These are phyloP conservation scores for Prunus padus DNA, from an alignment of 306 rosid genomes.

Conservation along the genomic window DNA sequence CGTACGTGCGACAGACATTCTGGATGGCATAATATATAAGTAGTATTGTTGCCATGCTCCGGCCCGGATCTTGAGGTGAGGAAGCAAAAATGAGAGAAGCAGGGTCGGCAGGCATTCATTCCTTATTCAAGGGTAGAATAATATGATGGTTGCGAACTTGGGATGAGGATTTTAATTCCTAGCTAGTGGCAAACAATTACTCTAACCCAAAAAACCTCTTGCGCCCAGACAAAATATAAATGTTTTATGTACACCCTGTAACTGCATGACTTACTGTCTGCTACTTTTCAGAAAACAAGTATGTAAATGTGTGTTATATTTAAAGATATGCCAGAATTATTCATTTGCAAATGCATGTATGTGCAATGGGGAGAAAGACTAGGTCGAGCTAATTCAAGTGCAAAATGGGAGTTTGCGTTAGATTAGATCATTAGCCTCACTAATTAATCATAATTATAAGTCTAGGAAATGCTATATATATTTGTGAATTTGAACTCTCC, in stretches of 20 bases:
- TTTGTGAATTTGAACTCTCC: background rate
- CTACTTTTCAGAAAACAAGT: background rate
- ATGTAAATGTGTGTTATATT: background rate
- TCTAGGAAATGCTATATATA: background rate
- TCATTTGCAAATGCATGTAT: background rate
- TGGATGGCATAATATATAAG: background rate
- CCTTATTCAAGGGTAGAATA: background rate
- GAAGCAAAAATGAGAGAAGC: background rate
- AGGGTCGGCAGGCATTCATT: background rate
- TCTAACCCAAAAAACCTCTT: constrained; percentile 11
- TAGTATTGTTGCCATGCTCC: background rate
- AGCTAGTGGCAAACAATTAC: constrained; percentile 6
- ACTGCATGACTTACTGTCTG: constrained; percentile 11
- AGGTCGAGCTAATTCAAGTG: background rate
- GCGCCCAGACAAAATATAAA: constrained; percentile 18
- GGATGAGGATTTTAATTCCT: background rate
- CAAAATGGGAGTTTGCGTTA: background rate
- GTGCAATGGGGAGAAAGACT: background rate
- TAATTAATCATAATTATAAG: background rate
- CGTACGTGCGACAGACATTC: background rate
- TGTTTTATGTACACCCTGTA: constrained; percentile 14
- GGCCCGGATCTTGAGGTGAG: constrained; percentile 3
- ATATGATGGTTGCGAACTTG: background rate
- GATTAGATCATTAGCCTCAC: background rate
- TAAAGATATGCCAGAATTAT: background rate